A percentile compares a stretch with the other conserved stretches of the same genome.
These are phyloP conservation scores for Musa troglodytarum DNA, from an alignment of 176 grass and related monocot species.

Conservation along the genomic window DNA sequence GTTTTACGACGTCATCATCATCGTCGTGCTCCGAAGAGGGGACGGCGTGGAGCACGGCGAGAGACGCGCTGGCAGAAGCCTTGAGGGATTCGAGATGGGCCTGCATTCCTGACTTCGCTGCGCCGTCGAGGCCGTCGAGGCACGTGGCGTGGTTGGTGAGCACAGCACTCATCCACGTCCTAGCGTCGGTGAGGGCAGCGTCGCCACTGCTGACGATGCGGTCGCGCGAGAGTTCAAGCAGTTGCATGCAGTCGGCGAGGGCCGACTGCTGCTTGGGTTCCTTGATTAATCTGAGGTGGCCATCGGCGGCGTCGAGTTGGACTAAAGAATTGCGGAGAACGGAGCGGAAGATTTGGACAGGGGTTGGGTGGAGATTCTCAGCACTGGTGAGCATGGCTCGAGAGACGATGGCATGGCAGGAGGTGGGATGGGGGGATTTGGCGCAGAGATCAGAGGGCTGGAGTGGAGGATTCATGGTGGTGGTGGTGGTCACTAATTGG, in stretches of 20 bases:
- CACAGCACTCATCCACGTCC: constrained; percentile 42
- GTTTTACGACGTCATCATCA: constrained; percentile 7
- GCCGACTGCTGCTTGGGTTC: constrained; percentile 17
- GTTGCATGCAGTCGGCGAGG: constrained; percentile 42
- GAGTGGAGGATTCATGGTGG: not conserved
- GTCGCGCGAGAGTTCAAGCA: constrained; percentile 42
- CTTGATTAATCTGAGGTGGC: not conserved
- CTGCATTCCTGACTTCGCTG: not conserved
- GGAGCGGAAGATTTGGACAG: constrained; percentile 21
- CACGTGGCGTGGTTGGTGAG: constrained; percentile 44
- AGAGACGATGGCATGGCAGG: constrained; percentile 35
- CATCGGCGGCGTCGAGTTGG: constrained; percentile 20
- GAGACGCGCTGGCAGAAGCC: constrained; percentile 39
- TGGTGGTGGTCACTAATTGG: not conserved
- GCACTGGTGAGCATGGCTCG: constrained; percentile 13
- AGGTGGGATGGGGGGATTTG: constrained; percentile 27
- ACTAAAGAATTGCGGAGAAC: constrained; percentile 24
- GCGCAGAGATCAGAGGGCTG: constrained; percentile 30
- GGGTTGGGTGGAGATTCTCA: not conserved
- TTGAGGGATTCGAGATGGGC: constrained; percentile 24
- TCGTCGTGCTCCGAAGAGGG: not conserved
- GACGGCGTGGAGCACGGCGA: constrained; percentile 37
- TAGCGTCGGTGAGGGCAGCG: constrained; percentile 10
- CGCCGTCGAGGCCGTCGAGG: constrained; percentile 23
- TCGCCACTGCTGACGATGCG: constrained; percentile 23